Evolutionary conservation across 257 asterid species (phyloP), one percentile per base, ranked within the genome.

Genomic region (Petunia axillaris): DNA sequence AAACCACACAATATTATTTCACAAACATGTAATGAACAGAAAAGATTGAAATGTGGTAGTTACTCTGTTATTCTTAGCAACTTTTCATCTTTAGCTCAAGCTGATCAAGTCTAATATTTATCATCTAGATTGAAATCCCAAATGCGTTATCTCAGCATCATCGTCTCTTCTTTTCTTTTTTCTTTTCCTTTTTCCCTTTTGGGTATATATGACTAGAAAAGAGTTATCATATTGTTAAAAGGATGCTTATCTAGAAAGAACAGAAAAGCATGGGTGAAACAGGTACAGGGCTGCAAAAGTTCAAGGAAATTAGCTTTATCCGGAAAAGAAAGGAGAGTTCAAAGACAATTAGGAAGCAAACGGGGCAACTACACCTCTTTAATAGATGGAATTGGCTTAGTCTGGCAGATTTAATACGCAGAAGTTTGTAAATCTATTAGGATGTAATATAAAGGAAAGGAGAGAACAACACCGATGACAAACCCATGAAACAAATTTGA

Each of bases 331-430:
- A 15, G n/a, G 1, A 36, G 39, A 9, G 8, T 6, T 10, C 16
- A 63, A 63, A 14, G 54, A 66, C 54, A 66, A 43, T 44, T 67
- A 15, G 55, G 75, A 67, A 67, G 55, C 55, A 67, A 13, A 5
- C 37, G 15, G 38, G 43, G 8, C 38, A 43, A 43, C 37, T 7
- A 67, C 75, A 67, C 39, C 15, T 43, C 38, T 67, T n/a, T 41
- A 44, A 54, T 67, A n/a, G 55, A 67, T 67, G 76, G 57, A 68
- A 16, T 46, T 8, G 57, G 16, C 58, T 68, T 44, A 68, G 76
- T 4, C 54, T 4, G 16, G 58, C 39, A 68, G 54, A 68, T 16
- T 44, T 9, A 39, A 38, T 4, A 38, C 48, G 6, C 71, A 38
- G 39, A 37, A 36, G n/a, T 43, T 35, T 39, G 40, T 40, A 68